Evolutionary conservation across 1,284 basidiomycete species (phyloP), one percentile per base, ranked within the genome.

Genomic region (Anthracocystis panici-leucophaei): DNA sequence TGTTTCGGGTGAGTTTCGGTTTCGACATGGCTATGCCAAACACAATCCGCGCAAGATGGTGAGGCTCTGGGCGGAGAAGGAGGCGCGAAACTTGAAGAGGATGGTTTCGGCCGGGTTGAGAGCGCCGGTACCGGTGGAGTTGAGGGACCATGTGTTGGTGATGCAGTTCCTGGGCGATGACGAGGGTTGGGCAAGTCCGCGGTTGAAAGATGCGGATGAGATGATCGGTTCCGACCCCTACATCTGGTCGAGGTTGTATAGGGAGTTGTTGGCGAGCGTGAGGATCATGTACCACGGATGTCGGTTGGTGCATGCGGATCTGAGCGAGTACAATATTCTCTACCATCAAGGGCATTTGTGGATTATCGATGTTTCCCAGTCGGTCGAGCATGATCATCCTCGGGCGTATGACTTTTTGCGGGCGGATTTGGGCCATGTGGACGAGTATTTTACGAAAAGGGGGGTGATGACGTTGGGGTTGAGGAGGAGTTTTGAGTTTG

Each of bases 41-140:
- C 91, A 90, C 76, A 99, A 99, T 84, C 96, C 97, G 10, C 90
- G 97, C 42, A 99, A 99, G 87, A 99, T 99, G 96, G 96, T 99
- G 18, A 90, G 94, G 12, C 87, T 99, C 8, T 99, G 97, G 97
- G 97, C 97, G 0, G 97, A 99, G 86, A 99, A 99, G 87, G 97
- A 99, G 86, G 92, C 97, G 91, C 90, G 97, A 20, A 99, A 99
- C 83, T 87, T 99, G 71, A 92, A 92, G 82, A 89, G 97, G 11
- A 87, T 99, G 50, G 88, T 90, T 10, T 87, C 90, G 27, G 93
- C 93, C 8, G 95, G 93, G 0, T 90, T 99, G 51, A 88, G 90
- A 29, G 93, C 93, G 72, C 97, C 97, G 0, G 91, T 92, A 51
- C 93, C 95, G 1, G 85, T 97, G 27, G 97, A 99, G 85, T 93